phyloP scores from a whole-genome alignment of 768 basidiomycete species.

The Rhodotorula paludigena region DNA sequence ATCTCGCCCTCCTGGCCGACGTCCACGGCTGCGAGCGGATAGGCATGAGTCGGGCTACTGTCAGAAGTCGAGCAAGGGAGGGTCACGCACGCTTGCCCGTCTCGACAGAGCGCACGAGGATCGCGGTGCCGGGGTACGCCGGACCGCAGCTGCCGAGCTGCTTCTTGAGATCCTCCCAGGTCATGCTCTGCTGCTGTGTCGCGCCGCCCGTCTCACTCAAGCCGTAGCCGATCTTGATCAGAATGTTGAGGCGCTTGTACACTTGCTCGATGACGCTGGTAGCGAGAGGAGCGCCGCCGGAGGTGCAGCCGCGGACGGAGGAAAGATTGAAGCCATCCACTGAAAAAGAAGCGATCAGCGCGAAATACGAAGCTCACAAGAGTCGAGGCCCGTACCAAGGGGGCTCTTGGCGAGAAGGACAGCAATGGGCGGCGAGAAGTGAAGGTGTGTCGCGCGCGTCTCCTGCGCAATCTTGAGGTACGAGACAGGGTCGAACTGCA shows the following conservation, averaged over 20 bases:
- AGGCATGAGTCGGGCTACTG: not conserved
- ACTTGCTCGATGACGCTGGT: slow-evolving; percentile 40
- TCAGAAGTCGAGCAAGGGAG: not conserved
- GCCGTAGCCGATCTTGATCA: slow-evolving; percentile 44
- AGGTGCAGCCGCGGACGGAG: slow-evolving; percentile 40
- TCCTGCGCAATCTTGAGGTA: slow-evolving; percentile 42
- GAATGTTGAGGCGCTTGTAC: slow-evolving; percentile 37
- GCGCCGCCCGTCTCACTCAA: slow-evolving; percentile 40
- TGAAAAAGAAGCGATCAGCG: not conserved
- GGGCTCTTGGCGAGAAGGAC: slow-evolving; percentile 43
- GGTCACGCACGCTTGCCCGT: slow-evolving; percentile 17
- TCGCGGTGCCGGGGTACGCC: slow-evolving; percentile 28
- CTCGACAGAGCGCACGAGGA: slow-evolving; percentile 32
- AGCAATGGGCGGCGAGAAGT: slow-evolving; percentile 45
- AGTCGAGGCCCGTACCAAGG: slow-evolving; percentile 19
- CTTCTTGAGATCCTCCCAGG: slow-evolving; percentile 37
- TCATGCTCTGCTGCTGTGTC: slow-evolving; percentile 34
- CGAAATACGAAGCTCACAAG: too few relatives aligned
- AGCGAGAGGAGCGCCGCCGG: slow-evolving; percentile 44
- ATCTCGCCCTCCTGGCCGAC: slow-evolving; percentile 40
- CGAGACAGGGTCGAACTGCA: slow-evolving; percentile 42
- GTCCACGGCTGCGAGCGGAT: not conserved
- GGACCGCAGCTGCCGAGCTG: slow-evolving; percentile 36
- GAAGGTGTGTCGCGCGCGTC: slow-evolving; percentile 42
- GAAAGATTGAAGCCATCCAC: slow-evolving; percentile 41